phyloP scores from a whole-genome alignment of 495 filamentous ascomycete species.

The Melanomma pulvis-pyrius region DNA sequence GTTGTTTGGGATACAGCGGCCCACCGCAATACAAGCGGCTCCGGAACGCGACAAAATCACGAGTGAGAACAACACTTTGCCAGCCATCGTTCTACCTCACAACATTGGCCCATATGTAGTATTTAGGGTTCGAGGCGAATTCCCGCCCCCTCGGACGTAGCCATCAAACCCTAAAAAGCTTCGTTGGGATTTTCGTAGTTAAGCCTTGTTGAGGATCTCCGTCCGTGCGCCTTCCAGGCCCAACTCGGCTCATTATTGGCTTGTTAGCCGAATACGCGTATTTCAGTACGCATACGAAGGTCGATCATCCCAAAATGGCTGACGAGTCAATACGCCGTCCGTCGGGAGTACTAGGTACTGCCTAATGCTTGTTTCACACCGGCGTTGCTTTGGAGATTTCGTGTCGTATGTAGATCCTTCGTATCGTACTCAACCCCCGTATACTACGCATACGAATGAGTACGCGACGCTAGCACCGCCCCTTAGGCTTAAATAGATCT shows the following conservation, averaged over 20 bases:
- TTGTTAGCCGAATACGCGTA: constrained; percentile 13
- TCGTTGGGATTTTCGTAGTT: background rate
- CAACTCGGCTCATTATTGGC: background rate
- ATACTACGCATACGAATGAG: background rate
- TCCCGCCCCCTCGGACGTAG: background rate
- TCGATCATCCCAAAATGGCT: background rate
- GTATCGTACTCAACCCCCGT: too few species aligned
- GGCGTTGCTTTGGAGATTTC: constrained; percentile 3
- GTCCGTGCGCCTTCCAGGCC: background rate
- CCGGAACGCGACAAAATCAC: background rate
- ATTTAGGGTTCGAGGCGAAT: background rate
- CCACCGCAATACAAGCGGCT: background rate
- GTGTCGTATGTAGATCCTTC: background rate
- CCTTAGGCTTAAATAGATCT: background rate
- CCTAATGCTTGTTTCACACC: background rate
- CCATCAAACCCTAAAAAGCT: background rate
- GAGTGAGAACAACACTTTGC: background rate
- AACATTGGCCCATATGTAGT: background rate
- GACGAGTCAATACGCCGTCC: background rate
- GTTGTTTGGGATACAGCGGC: background rate
- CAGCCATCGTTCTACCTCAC: background rate
- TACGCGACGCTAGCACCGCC: background rate
- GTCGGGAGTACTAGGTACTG: background rate
- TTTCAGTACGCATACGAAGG: background rate
- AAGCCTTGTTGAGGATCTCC: background rate